These are phyloP conservation scores for Sphaerulina vaccinii DNA, from an alignment of 2,329 filamentous ascomycete species.

Conservation along the genomic window DNA sequence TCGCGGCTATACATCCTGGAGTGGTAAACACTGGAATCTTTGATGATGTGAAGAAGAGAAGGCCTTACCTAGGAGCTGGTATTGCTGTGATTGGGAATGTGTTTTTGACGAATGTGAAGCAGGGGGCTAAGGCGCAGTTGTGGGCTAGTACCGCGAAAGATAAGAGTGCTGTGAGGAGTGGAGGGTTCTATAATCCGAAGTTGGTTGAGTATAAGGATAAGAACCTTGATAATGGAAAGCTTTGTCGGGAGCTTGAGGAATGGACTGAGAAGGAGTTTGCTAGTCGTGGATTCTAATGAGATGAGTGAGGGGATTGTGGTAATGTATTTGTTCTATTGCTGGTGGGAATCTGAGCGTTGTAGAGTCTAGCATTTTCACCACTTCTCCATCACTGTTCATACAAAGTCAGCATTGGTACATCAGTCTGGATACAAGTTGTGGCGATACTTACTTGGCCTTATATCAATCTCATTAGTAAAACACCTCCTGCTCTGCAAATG, in stretches of 20 bases:
- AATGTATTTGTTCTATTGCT: too few species aligned
- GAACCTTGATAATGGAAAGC: background rate
- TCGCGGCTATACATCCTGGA: slow-evolving; percentile 51
- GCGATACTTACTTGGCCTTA: too few species aligned
- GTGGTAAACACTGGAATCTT: slow-evolving; percentile 48
- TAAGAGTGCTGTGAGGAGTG: slow-evolving; percentile 17
- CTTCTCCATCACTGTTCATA: slow-evolving; percentile 78
- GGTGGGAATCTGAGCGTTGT: too few species aligned
- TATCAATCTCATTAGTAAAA: slow-evolving; percentile 77
- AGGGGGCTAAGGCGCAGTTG: slow-evolving; percentile 27
- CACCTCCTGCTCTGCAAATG: slow-evolving; percentile 75
- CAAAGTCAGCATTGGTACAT: too few species aligned
- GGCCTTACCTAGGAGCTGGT: background rate
- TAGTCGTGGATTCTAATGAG: background rate
- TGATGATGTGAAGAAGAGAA: background rate
- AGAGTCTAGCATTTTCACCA: too few species aligned
- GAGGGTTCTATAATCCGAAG: slow-evolving; percentile 34
- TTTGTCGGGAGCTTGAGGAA: background rate
- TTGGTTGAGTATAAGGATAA: slow-evolving; percentile 24
- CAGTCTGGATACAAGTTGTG: too few species aligned
- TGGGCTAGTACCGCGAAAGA: slow-evolving; percentile 27
- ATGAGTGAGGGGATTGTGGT: too few species aligned
- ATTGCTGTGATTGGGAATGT: slow-evolving; percentile 2
- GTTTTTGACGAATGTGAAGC: slow-evolving; percentile 10
- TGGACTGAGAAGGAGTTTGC: background rate